A percentile compares a stretch with the other conserved stretches of the same genome.
These are phyloP conservation scores for Lodderomyces theae DNA, from an alignment of 1,139 yeast species.

Conservation along the genomic window DNA sequence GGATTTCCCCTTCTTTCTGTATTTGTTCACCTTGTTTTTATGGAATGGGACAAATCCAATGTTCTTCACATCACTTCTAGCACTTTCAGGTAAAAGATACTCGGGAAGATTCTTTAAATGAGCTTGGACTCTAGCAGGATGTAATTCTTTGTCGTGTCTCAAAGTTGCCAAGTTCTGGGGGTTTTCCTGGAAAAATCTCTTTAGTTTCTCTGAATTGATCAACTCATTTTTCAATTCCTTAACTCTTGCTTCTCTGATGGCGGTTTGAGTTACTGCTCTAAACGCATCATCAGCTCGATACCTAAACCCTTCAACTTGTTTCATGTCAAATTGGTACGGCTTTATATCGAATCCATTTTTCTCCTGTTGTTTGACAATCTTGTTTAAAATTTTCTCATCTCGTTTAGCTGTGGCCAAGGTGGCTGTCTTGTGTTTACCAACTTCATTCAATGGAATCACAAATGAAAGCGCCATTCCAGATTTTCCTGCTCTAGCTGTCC, in stretches of 20 bases:
- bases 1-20: constrained; percentile 34
- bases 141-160: constrained; percentile 88
- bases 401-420: constrained; percentile 65
- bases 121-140: constrained; percentile 76
- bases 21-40: constrained; percentile 46
- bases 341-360: constrained; percentile 68
- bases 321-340: constrained; percentile 90
- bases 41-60: constrained; percentile 78
- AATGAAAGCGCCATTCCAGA: constrained; percentile 94
- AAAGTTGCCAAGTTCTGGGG: constrained; percentile 91
- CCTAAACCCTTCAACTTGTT: constrained; percentile 92
- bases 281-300: constrained; percentile 97
- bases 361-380: constrained; percentile 75
- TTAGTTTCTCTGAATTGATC: constrained; percentile 82
- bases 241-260: constrained; percentile 90
- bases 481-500: constrained; percentile 97
- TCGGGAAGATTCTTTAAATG: constrained; percentile 93
- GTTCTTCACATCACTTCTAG: constrained; percentile 56
- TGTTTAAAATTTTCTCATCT: constrained; percentile 80
- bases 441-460: constrained; percentile 78
- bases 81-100: constrained; percentile 80
- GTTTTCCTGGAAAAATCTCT: constrained; percentile 94
- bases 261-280: constrained; percentile 86
- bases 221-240: constrained; percentile 87
- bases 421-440: constrained; percentile 88